Conservation (phyloP, 1,139 yeast genomes). For the Geotrichum candidum region DNA sequence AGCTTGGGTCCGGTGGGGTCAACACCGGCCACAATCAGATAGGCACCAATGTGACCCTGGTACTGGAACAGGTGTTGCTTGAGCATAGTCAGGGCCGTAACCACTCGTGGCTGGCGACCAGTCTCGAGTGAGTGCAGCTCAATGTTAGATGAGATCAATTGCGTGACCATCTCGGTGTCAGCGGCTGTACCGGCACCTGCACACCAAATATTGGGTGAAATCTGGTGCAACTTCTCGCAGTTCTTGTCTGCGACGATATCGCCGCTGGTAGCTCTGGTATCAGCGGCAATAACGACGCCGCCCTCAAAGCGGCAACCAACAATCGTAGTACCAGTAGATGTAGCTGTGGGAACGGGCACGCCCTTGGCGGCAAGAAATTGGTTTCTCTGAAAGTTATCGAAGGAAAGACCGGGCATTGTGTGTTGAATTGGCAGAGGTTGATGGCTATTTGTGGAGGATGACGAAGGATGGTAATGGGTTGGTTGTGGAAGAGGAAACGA, state of each 20-base stretch:
- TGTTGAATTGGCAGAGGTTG: neutral
- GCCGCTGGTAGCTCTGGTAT: constrained; percentile 96
- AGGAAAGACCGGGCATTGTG: constrained; percentile 80
- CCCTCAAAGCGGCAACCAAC: constrained; percentile 90
- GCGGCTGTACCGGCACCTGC: constrained; percentile 99
- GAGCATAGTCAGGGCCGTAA: constrained; percentile 84
- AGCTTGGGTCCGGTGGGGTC: constrained; percentile 96
- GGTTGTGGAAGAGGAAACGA: neutral
- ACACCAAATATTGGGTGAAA: constrained; percentile 95
- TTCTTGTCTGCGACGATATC: constrained; percentile 95
- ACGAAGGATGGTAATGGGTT: neutral
- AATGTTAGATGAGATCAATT: constrained; percentile 80
- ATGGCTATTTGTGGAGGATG: neutral
- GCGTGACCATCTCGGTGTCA: constrained; percentile 97
- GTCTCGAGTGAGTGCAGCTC: constrained; percentile 83
- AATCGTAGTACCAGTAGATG: constrained; percentile 97
- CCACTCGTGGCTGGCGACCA: constrained; percentile 84
- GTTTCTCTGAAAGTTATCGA: constrained; percentile 90
- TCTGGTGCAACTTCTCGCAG: constrained; percentile 90
- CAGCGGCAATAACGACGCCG: constrained; percentile 97
- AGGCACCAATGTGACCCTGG: constrained; percentile 96
- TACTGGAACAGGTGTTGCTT: constrained; percentile 94
- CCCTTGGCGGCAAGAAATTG: constrained; percentile 65
- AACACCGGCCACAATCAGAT: constrained; percentile 91
- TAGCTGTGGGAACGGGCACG: constrained; percentile 72